Base-by-base conservation (phyloP, 192 early-diverging fungal species). In the Backusella mclennaniae region DNA sequence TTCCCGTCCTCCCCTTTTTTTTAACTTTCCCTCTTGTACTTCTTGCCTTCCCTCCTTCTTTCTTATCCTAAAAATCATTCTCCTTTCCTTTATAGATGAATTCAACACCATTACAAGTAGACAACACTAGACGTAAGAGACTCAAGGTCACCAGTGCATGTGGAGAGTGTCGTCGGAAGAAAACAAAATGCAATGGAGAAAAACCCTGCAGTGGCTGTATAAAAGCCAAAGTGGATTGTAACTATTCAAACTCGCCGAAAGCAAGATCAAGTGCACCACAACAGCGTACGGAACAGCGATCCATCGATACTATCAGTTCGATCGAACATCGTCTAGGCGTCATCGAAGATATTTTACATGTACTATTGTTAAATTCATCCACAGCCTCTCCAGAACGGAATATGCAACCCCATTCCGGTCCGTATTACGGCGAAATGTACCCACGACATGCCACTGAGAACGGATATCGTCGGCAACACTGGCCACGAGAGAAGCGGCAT, bases 161-260 rank as follows among this genome's bases (percentile, higher is more conserved):
- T 35, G 44, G 69, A 26, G 76, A 77, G 63, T 77, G 76, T 53
- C 42, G 76, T 29, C 46, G 76, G 59, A 77, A 77, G 66, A 77
- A 77, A 53, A 73, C 68, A 26, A 77, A 77, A 21, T 77, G 76
- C 52, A 73, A 77, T 68, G 76, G 76, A 29, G 69, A 71, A 36
- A 77, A 77, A 29, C 76, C 76, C 9, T 77, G 76, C 19, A 31
- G 71, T 21, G 56, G 70, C n/a, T 77, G 76, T 73, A 49, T 68
- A 35, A 77, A 77, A 59, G 66, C 76, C 14, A 71, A 67, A 19
- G 66, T 73, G 21, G 68, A 67, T 35, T 77, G 76, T 39, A 46
- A 71, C 17, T 77, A 77, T 39, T 73, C 76, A 35, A 63, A 26
- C 41, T 73, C 76, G 8, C 69, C 69, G 17, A 73, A 77, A 44